Evolutionary conservation across 2,329 filamentous ascomycete genomes (phyloP), one percentile per base, ranked within the genome.

Genomic region (Penicillium sp.): DNA sequence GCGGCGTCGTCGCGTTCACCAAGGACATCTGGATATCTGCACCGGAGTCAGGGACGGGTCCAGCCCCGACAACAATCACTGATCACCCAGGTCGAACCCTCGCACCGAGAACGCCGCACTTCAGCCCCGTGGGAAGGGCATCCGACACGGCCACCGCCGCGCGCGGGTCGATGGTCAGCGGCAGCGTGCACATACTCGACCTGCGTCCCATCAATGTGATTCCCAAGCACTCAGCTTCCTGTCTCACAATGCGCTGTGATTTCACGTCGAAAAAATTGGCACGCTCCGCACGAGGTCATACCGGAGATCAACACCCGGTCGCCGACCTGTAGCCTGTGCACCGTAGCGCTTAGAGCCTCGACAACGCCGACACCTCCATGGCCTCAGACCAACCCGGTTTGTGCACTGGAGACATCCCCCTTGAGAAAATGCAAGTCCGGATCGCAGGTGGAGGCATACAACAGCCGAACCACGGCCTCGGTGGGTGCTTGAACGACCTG

Each of bases 361-460:
- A 79, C 60, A 0, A 72, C 54, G 3, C 75, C 76, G 0, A 78
- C 72, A 27, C 74, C 75, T 52, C 79, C 75, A 45, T 79, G 75
- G 23, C 76, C 76, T 0, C 79, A 61, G 2, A 76, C 65, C 0
- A 65, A 64, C 6, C 75, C 75, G 0, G 64, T 60, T 4, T 65
- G 48, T 33, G 68, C 71, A 1, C 68, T 74, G 0, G 76, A 66
- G 0, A 80, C 75, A 48, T 79, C 67, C 11, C 76, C 77, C 41
- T 75, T 72, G 41, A 70, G 58, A 44, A 80, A 79, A 51, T 81
- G 77, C 10, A 80, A 59, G 51, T 80, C 77, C 0, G 72, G 73
- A 16, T 75, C 75, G 52, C 76, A 79, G 47, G 77, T 76, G 8
- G 73, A 74, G 1, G 70, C 69, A 37, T 75, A 67, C 7, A 62